Conservation (phyloP, 176 grass and related monocot genomes). For the Puccinellia tenuiflora region DNA sequence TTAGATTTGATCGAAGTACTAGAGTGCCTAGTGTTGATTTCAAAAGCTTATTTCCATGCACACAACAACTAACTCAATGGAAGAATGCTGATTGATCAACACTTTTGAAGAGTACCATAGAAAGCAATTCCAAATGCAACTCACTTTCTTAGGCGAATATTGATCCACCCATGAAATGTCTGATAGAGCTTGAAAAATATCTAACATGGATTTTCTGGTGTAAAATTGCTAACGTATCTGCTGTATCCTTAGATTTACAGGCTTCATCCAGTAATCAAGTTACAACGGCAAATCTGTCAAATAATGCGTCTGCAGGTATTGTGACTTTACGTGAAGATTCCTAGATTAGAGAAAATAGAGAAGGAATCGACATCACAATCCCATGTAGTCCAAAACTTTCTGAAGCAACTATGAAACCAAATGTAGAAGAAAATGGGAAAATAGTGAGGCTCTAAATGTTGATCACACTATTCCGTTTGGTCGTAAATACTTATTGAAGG, state of each 20-base stretch:
- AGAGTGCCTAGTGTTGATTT: slow-evolving; percentile 19
- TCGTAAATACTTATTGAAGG: too few relatives aligned
- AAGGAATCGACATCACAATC: slow-evolving; percentile 4
- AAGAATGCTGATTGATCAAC: slow-evolving; percentile 17
- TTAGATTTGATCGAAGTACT: slow-evolving; percentile 47
- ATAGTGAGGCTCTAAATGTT: slow-evolving; percentile 19
- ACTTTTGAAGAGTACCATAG: slow-evolving; percentile 14
- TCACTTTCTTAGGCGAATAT: slow-evolving; percentile 18
- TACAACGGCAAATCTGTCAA: not conserved
- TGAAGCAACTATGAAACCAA: slow-evolving; percentile 15
- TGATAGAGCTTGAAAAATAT: not conserved
- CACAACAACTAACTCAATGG: slow-evolving; percentile 29
- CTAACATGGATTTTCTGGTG: not conserved
- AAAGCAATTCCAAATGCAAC: slow-evolving; percentile 34
- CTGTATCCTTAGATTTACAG: slow-evolving; percentile 26
- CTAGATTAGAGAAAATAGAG: slow-evolving; percentile 4
- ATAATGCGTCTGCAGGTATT: slow-evolving; percentile 6
- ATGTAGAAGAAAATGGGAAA: slow-evolving; percentile 12
- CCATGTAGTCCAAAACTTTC: slow-evolving; percentile 2
- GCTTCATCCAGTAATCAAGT: not conserved
- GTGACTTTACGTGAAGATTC: slow-evolving; percentile 1
- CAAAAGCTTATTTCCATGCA: slow-evolving; percentile 23
- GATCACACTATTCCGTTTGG: slow-evolving; percentile 9
- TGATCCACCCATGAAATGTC: slow-evolving; percentile 28
- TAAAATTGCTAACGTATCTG: not conserved